These are phyloP conservation scores for Pythium biforme DNA, from an alignment of 352 stramenopile species.

Conservation along the genomic window DNA sequence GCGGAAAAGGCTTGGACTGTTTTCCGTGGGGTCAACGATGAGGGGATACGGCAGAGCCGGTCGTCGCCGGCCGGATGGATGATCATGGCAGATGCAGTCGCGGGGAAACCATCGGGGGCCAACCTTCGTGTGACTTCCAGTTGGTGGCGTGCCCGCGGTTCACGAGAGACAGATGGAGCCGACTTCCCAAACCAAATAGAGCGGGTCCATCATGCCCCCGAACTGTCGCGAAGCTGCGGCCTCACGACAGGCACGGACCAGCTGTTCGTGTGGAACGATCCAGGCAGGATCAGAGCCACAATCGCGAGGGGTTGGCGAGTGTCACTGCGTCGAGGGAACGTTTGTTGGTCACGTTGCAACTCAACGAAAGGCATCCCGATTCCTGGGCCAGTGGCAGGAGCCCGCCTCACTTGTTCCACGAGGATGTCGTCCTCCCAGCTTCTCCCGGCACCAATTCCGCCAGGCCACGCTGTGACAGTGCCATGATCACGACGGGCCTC, in stretches of 20 bases:
- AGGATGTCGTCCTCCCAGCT: neutral
- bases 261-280: neutral
- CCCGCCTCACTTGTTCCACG: neutral
- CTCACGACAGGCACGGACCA: neutral
- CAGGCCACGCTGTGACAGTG: too few species aligned
- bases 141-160: neutral
- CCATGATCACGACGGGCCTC: too few species aligned
- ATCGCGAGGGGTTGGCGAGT: too few species aligned
- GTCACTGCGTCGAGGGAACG: neutral
- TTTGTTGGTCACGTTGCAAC: neutral
- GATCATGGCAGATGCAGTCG: neutral
- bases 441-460: too few species aligned
- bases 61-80: conserved; percentile 2
- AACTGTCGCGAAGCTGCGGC: too few species aligned
- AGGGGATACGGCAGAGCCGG: conserved; percentile 5
- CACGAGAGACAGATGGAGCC: neutral
- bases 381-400: too few species aligned
- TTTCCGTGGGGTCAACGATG: neutral
- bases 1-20: neutral
- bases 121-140: neutral
- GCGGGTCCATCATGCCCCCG: neutral
- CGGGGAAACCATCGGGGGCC: neutral
- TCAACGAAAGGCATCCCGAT: too few species aligned
- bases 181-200: neutral
- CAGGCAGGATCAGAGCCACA: neutral